Evolutionary conservation across 805 yeast species (phyloP).

Genomic region (Dipodascus geniculatus): DNA sequence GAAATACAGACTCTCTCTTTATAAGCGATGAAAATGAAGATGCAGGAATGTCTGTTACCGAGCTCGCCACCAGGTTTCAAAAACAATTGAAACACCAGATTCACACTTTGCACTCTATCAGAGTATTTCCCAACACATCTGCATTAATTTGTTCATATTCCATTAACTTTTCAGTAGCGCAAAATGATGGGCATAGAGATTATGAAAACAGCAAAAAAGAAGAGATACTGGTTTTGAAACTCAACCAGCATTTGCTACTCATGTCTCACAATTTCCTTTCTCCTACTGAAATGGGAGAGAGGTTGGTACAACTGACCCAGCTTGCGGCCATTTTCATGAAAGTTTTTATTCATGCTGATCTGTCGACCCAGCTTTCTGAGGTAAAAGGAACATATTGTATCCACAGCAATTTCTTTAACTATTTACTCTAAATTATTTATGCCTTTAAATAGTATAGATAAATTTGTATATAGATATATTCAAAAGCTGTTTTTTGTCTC

Average conservation of each 20-base stretch:
- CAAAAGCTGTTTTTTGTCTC: no score
- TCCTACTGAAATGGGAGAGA: slow-evolving; percentile 16
- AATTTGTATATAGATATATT: no score
- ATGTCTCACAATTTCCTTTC: slow-evolving; percentile 23
- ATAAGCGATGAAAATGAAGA: slow-evolving; percentile 6
- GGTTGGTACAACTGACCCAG: slow-evolving; percentile 20
- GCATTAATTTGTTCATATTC: slow-evolving; percentile 21
- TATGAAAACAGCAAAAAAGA: neutral
- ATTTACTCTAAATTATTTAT: no score
- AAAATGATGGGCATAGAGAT: neutral
- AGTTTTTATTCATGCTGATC: slow-evolving; percentile 18
- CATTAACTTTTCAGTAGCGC: slow-evolving; percentile 19
- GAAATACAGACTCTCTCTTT: slow-evolving; percentile 15
- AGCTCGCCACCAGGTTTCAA: slow-evolving; percentile 20
- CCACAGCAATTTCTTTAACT: no score
- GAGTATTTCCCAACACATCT: neutral
- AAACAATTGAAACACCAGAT: slow-evolving; percentile 12
- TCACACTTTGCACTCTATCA: neutral
- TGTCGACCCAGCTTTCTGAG: slow-evolving; percentile 15
- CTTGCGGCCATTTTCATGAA: slow-evolving; percentile 20
- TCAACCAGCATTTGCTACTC: slow-evolving; percentile 14
- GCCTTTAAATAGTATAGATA: no score
- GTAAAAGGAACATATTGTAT: neutral
- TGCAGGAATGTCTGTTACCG: slow-evolving; percentile 15
- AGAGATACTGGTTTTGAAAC: slow-evolving; percentile 4